Evolutionary conservation across 495 filamentous ascomycete species (phyloP).

Genomic region (Xanthoparmelia taractica): DNA sequence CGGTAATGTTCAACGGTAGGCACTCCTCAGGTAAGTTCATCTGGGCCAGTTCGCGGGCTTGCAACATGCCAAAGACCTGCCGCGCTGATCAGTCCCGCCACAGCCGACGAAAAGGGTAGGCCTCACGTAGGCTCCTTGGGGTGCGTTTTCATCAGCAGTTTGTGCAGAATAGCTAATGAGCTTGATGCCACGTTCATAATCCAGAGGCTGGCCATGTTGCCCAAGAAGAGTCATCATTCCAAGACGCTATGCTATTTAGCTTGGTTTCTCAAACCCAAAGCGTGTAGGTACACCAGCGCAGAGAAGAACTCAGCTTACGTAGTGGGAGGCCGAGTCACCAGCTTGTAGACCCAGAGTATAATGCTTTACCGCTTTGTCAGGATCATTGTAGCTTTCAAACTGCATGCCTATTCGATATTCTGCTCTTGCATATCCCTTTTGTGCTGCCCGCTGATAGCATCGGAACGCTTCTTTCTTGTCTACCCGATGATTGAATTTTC

Average conservation of each 20-base stretch:
- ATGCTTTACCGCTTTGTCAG: conserved; percentile 80
- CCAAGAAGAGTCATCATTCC: conserved; percentile 97
- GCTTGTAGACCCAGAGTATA: conserved; percentile 70
- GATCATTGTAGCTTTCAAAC: conserved; percentile 87
- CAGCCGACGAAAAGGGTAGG: not conserved
- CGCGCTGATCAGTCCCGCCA: conserved; percentile 6
- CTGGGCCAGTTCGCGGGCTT: conserved; percentile 82
- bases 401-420: conserved; percentile 99
- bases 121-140: conserved; percentile 84
- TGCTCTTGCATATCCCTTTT: conserved; percentile 84
- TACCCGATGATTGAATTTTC: conserved; percentile 78
- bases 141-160: conserved; percentile 91
- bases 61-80: conserved; percentile 86
- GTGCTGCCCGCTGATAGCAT: conserved; percentile 75
- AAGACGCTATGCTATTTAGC: conserved; percentile 47
- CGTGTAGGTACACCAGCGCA: not conserved
- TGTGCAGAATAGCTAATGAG: conserved; percentile 76
- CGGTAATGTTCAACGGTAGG: conserved; percentile 64
- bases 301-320: conserved; percentile 40
- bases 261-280: not conserved
- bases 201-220: conserved; percentile 79
- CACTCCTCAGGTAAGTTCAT: conserved; percentile 68
- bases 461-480: conserved; percentile 93
- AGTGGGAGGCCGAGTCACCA: conserved; percentile 87
- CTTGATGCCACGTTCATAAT: conserved; percentile 69